Conservation (phyloP, 495 filamentous ascomycete genomes). For the Pseudoneurospora amorphoporcata region DNA sequence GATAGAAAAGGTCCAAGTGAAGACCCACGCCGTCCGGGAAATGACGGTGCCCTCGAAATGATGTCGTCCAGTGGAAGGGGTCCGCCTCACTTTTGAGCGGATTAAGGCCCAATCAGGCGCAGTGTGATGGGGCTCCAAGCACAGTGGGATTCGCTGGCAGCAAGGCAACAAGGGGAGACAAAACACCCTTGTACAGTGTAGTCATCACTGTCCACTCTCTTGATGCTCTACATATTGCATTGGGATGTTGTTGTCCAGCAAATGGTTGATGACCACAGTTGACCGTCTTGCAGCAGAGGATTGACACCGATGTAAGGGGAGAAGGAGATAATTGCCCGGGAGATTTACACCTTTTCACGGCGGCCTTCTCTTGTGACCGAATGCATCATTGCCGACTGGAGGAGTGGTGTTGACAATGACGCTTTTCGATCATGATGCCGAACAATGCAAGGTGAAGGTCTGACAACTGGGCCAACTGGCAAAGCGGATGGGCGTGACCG, state of each 20-base stretch:
- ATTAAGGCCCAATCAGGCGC: constrained; percentile 8
- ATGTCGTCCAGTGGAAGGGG: constrained; percentile 9
- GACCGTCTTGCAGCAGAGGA: background rate
- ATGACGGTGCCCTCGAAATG: background rate
- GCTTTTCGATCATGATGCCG: background rate
- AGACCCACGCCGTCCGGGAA: constrained; percentile 7
- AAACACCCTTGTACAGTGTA: background rate
- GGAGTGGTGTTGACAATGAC: background rate
- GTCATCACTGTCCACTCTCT: background rate
- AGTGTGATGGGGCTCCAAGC: constrained; percentile 8
- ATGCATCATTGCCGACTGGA: background rate
- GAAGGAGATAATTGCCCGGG: background rate
- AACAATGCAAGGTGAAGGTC: background rate
- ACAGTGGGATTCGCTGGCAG: constrained; percentile 9
- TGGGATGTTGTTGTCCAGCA: background rate
- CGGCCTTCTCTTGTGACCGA: background rate
- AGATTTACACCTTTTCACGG: background rate
- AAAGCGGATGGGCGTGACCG: background rate
- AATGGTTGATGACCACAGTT: background rate
- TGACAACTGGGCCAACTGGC: background rate
- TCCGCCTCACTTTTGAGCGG: constrained; percentile 14
- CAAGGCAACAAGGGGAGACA: constrained; percentile 3
- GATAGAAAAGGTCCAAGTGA: background rate
- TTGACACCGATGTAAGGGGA: background rate
- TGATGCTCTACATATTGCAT: background rate